phyloP scores from a whole-genome alignment of 106 monocot genomes.

The Vanilla planifolia region DNA sequence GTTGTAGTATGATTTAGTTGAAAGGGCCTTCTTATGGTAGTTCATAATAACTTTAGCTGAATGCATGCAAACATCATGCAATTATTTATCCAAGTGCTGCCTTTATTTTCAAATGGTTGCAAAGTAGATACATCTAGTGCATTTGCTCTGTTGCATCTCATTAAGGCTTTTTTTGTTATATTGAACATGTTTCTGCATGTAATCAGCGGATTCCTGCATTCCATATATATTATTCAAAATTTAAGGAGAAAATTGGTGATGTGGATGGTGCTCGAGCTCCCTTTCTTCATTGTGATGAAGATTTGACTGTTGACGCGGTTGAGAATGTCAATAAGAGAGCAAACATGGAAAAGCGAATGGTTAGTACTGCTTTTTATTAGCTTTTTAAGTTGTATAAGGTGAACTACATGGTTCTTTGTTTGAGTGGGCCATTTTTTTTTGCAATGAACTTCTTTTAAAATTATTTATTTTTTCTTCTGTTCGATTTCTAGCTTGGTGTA shows the following conservation, averaged over 20 bases:
- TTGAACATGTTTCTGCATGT: not conserved
- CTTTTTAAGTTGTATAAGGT: conserved; percentile 1
- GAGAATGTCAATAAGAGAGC: conserved; percentile 58
- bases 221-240: conserved; percentile 48
- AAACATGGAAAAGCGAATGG: conserved; percentile 85
- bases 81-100: too few relatives aligned
- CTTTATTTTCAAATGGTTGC: too few relatives aligned
- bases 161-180: not conserved
- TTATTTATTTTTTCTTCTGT: not conserved
- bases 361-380: conserved; percentile 15
- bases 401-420: not conserved
- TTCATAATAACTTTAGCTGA: too few relatives aligned
- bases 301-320: conserved; percentile 21
- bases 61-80: too few relatives aligned
- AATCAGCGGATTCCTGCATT: conserved; percentile 55
- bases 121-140: too few relatives aligned
- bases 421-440: not conserved
- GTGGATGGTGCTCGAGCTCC: conserved; percentile 41
- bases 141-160: too few relatives aligned
- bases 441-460: not conserved
- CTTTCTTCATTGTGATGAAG: conserved; percentile 13
- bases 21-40: too few relatives aligned
- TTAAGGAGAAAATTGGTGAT: conserved; percentile 72
- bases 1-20: too few relatives aligned
- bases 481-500: too few relatives aligned